Evolutionary conservation across 257 asterid species (phyloP), one percentile per base, ranked within the genome.

Genomic region (Petunia axillaris): DNA sequence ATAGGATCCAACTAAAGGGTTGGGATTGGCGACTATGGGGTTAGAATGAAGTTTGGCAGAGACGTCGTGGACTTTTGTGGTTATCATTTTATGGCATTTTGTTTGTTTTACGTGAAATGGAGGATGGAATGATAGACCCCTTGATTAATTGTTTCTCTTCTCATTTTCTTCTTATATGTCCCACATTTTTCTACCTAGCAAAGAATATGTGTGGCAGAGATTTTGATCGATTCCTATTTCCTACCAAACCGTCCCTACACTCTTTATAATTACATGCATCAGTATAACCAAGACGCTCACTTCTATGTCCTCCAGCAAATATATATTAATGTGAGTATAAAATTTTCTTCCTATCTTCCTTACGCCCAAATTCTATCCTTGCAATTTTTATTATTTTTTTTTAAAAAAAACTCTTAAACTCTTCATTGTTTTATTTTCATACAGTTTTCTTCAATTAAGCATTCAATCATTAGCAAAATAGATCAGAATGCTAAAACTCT

Each of bases 21-120:
- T 68, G 88, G 88, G 88, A 81, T 84, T 81, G 80, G 48, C 58
- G 50, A 38, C 64, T 59, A 77, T 73, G 68, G 77, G 79, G 40
- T 81, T 84, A 76, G 83, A 84, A 65, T 73, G 84, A 82, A 78
- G 86, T 86, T 91, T 85, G 94, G 93, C 91, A 75, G 79, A 85
- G 80, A 73, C 84, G 85, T 77, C 81, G 54, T 89, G 88, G 85
- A 84, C 83, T 87, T 82, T 87, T 67, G 71, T 14, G 25, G 57
- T 68, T 78, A 63, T 78, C 75, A 78, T 78, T 39, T 63, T 78
- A 57, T n/a, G 80, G 75, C 46, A 37, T 52, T 67, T 64, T 53
- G 52, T 15, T 55, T 59, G 75, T 63, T 54, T 80, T 71, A 54
- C 70, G 63, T 75, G 83, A 37, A 79, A 62, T 48, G 80, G 80